phyloP scores from a whole-genome alignment of 1,139 yeast species.

The Chernovozyma sophiae-reginae region DNA sequence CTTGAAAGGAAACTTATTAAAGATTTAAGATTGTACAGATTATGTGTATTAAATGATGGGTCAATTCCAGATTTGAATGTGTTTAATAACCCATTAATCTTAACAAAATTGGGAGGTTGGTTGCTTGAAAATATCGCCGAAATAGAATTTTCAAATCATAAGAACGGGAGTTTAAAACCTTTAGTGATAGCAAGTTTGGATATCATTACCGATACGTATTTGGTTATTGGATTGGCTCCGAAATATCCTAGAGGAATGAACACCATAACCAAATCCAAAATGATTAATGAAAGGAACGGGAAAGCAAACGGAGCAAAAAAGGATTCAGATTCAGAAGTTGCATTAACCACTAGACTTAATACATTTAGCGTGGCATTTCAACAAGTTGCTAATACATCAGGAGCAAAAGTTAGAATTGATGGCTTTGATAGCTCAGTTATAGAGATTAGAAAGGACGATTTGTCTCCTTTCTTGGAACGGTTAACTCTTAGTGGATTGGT shows the following conservation, averaged over 20 bases:
- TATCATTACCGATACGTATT: slow-evolving; percentile 66
- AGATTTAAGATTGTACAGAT: slow-evolving; percentile 72
- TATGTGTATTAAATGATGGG: slow-evolving; percentile 85
- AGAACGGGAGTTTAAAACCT: slow-evolving; percentile 59
- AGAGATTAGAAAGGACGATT: slow-evolving; percentile 83
- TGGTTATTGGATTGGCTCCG: slow-evolving; percentile 89
- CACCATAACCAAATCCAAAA: slow-evolving; percentile 39
- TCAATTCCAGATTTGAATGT: slow-evolving; percentile 69
- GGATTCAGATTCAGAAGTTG: slow-evolving; percentile 7
- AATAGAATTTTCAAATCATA: slow-evolving; percentile 44
- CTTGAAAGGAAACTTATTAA: slow-evolving; percentile 79
- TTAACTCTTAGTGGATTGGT: slow-evolving; percentile 46
- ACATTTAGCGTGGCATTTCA: slow-evolving; percentile 90
- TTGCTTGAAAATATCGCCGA: slow-evolving; percentile 86
- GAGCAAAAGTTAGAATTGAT: slow-evolving; percentile 87
- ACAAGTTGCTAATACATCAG: slow-evolving; percentile 74
- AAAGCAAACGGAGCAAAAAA: slow-evolving; percentile 32
- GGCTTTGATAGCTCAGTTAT: slow-evolving; percentile 93
- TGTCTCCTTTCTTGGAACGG: slow-evolving; percentile 81
- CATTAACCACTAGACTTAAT: slow-evolving; percentile 48
- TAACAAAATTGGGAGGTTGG: slow-evolving; percentile 87
- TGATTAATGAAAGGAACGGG: slow-evolving; percentile 20
- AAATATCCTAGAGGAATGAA: slow-evolving; percentile 65
- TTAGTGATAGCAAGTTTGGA: slow-evolving; percentile 86
- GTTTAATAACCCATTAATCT: slow-evolving; percentile 81